Base-by-base conservation (phyloP, 2,329 filamentous ascomycete genomes). In the Beauveria australis region DNA sequence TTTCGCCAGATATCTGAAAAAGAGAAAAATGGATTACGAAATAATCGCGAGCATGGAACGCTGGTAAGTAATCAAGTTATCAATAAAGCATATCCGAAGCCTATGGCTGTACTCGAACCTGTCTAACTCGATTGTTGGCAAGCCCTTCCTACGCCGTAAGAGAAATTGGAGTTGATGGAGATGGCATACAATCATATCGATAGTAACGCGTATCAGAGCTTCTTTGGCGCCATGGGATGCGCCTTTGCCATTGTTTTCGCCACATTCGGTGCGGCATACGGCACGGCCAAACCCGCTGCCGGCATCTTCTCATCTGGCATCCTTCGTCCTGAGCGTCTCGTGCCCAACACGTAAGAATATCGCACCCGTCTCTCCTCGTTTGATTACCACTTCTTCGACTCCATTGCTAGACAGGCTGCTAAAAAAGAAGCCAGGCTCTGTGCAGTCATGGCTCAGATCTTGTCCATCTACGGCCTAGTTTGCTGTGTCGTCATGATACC, bases 181-280 rank as follows among this genome's bases (percentile, higher is more conserved):
- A 10, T 49, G 1, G 14, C 22, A 37, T 16, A 2, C 3, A 18
- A 6, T 16, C 12, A 14, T 26, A 43, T 54, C 40, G 51, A 14
- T 14, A 6, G 37, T n/a, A 30, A 7, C 33, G 10, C 7, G 28
- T 9, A 10, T 44, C 43, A 76, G 74, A 73, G 74, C 67, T 75
- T 76, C 67, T 76, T 77, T 64, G 74, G 75, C 43, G 74, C 74
- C 49, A 69, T 77, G 63, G 75, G 75, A 57, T 76, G 74, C 65
- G 67, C 70, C 33, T 71, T 71, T 46, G 74, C 79, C 69, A 81
- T 82, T 62, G 74, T 81, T 68, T 78, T 82, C 72, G 79, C 78
- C 66, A 80, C 78, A 68, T 70, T 82, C 53, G 79, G 76, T 55
- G 76, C 76, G 56, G 71, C 75, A 54, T 78, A 78, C 64, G 76